phyloP scores from a whole-genome alignment of 805 yeast species.

The Spathaspora arborariae region DNA sequence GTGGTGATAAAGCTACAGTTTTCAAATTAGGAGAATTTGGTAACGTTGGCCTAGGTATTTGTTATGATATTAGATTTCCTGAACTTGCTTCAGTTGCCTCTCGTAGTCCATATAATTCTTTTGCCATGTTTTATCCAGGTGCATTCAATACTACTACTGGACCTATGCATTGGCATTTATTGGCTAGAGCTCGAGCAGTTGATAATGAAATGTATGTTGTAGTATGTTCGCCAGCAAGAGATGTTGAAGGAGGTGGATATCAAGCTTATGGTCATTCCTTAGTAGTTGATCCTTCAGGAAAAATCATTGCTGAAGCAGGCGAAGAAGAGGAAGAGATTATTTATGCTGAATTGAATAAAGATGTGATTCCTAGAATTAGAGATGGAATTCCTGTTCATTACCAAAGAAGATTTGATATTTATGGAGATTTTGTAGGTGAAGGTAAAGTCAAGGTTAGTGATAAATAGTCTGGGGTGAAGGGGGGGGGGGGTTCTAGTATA shows the following conservation, averaged over 20 bases:
- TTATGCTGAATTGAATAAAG: constrained; percentile 38
- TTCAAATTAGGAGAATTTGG: constrained; percentile 62
- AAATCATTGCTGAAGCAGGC: constrained; percentile 42
- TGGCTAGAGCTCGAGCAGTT: constrained; percentile 70
- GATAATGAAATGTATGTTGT: constrained; percentile 73
- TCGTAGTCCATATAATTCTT: constrained; percentile 52
- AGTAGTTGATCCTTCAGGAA: constrained; percentile 41
- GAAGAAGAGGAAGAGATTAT: constrained; percentile 43
- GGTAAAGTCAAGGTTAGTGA: constrained; percentile 28
- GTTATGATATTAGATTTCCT: constrained; percentile 79
- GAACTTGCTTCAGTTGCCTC: constrained; percentile 72
- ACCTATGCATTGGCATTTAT: constrained; percentile 76
- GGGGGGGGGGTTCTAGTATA: too few relatives aligned
- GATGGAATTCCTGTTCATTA: constrained; percentile 40
- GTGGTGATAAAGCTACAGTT: constrained; percentile 81
- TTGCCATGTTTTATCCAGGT: constrained; percentile 79
- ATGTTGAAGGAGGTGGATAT: constrained; percentile 44
- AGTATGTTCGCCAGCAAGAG: constrained; percentile 87
- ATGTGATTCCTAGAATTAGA: constrained; percentile 38
- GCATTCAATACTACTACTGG: constrained; percentile 85
- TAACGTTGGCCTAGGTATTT: constrained; percentile 78
- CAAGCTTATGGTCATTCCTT: constrained; percentile 46
- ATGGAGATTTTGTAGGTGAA: constrained; percentile 32
- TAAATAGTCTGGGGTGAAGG: constrained; percentile 11
- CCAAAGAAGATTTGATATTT: constrained; percentile 41